A percentile compares a stretch with the other conserved stretches of the same genome.
phyloP scores from a whole-genome alignment of 169 alveolate genomes.

The Amoebophrya sp. region DNA sequence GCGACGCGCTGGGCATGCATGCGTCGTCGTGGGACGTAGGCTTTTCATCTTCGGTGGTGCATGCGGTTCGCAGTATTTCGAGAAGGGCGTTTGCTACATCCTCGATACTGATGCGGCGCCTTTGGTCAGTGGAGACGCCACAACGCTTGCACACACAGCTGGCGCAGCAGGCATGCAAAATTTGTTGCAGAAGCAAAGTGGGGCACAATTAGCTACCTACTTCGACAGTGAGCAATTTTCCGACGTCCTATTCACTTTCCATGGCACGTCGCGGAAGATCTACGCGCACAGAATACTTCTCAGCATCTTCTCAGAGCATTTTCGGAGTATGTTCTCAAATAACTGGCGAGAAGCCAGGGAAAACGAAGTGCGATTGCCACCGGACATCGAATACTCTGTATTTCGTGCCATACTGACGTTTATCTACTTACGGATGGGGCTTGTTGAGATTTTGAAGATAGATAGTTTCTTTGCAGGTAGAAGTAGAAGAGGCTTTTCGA shows the following conservation, averaged over 20 bases:
- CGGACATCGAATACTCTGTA: not conserved
- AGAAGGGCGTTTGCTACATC: slow-evolving; percentile 51
- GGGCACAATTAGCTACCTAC: slow-evolving; percentile 40
- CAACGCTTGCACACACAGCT: not conserved
- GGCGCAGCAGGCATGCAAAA: too few species aligned
- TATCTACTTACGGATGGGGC: not conserved
- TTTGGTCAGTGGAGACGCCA: not conserved
- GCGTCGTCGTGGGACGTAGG: slow-evolving; percentile 47
- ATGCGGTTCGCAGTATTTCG: slow-evolving; percentile 56
- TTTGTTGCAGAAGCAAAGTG: too few species aligned
- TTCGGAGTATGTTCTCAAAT: slow-evolving; percentile 51
- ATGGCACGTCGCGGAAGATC: slow-evolving; percentile 52
- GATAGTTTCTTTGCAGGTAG: too few species aligned
- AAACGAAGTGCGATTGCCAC: slow-evolving; percentile 37
- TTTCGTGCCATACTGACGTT: not conserved
- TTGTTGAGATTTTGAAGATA: too few species aligned
- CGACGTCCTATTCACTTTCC: not conserved
- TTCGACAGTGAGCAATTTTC: slow-evolving; percentile 39
- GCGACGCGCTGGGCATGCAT: slow-evolving; percentile 64
- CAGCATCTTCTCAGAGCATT: slow-evolving; percentile 51
- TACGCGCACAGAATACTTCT: slow-evolving; percentile 63
- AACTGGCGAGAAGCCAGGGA: slow-evolving; percentile 56
- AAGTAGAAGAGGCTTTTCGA: too few species aligned
- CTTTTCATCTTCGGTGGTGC: slow-evolving; percentile 64
- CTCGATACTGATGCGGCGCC: not conserved